Conservation (phyloP, 2,329 filamentous ascomycete genomes). For the Amauroascus verrucosus region DNA sequence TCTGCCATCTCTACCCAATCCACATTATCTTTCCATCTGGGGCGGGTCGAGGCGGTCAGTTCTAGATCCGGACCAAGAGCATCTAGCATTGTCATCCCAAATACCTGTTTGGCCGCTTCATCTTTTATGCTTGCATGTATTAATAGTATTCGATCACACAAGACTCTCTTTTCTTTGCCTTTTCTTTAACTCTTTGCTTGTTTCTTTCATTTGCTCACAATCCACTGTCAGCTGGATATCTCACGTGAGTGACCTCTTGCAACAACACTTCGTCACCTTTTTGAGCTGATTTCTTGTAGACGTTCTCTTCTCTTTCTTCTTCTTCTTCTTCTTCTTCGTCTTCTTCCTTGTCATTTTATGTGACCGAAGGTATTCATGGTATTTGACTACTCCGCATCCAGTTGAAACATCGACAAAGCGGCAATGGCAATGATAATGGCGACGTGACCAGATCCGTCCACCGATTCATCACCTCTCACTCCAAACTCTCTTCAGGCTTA, state of each 20-base stretch:
- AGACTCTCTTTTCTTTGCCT: slow-evolving; percentile 3
- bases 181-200: neutral
- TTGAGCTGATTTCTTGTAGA: neutral
- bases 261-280: slow-evolving; percentile 2
- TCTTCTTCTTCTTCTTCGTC: neutral
- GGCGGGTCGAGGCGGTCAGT: slow-evolving; percentile 3
- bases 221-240: slow-evolving; percentile 5
- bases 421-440: neutral
- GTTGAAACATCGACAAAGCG: neutral
- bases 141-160: neutral
- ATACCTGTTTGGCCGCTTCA: slow-evolving; percentile 8
- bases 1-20: neutral
- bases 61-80: neutral
- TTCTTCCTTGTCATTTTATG: neutral
- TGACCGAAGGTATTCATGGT: neutral
- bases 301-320: neutral
- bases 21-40: neutral
- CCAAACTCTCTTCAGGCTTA: neutral
- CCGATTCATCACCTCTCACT: neutral
- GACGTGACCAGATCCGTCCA: neutral
- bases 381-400: neutral
- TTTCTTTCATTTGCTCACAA: neutral
- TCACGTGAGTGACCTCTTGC: slow-evolving; percentile 9
- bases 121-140: neutral
- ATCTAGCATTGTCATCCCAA: neutral